phyloP scores from a whole-genome alignment of 352 stramenopile species.

The Phytopythium delawarense region DNA sequence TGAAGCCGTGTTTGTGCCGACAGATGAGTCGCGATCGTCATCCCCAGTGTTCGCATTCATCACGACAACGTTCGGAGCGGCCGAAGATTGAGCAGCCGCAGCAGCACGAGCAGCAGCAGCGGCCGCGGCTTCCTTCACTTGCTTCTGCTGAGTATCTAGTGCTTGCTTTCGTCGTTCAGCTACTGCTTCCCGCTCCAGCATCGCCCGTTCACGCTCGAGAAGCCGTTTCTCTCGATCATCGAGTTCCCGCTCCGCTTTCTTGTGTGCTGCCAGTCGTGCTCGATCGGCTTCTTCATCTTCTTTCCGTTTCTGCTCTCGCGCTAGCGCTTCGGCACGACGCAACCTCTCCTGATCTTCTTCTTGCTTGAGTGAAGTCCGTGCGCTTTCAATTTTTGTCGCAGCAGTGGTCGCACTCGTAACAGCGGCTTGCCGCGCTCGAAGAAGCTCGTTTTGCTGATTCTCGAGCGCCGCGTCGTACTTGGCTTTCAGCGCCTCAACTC shows the following conservation, averaged over 20 bases:
- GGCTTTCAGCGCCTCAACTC: conserved; percentile 56
- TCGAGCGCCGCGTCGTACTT: conserved; percentile 71
- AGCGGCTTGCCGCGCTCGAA: conserved; percentile 41
- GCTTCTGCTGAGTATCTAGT: conserved; percentile 13
- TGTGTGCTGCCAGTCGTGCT: conserved; percentile 23
- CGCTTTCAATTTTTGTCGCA: conserved; percentile 45
- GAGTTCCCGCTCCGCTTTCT: conserved; percentile 43
- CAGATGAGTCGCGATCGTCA: conserved; percentile 14
- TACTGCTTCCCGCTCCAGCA: conserved; percentile 42
- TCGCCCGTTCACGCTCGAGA: conserved; percentile 35
- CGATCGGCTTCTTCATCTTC: conserved; percentile 46
- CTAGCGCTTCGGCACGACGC: conserved; percentile 21
- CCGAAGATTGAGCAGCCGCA: neutral
- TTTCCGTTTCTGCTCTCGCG: conserved; percentile 29
- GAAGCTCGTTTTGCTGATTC: conserved; percentile 48
- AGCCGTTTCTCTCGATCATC: conserved; percentile 53
- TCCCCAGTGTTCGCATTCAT: conserved; percentile 46
- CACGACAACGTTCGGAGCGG: conserved; percentile 50
- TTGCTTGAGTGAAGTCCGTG: conserved; percentile 31
- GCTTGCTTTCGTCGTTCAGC: conserved; percentile 17
- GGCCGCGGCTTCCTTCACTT: conserved; percentile 2
- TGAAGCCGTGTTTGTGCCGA: too few relatives aligned
- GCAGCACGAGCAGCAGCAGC: conserved; percentile 1
- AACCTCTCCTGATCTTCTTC: conserved; percentile 33
- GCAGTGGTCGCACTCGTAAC: conserved; percentile 44